Evolutionary conservation across 345 rosid species (phyloP), one percentile per base, ranked within the genome.

Genomic region (Euphorbia peplus): DNA sequence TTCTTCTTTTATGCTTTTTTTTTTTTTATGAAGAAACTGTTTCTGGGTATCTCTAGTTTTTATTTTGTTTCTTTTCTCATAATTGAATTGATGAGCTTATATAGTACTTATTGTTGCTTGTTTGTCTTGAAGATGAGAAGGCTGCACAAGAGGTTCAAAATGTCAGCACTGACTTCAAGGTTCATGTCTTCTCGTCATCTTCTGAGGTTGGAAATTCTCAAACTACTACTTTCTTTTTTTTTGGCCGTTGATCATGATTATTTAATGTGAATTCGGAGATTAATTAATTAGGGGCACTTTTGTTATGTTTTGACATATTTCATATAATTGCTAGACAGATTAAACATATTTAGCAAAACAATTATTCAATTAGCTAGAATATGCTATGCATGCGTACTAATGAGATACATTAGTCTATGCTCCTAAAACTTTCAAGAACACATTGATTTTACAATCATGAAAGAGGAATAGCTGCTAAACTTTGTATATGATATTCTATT

Each of bases 131-230:
- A 70, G 78, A 63, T 29, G 71, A 69, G 25, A 54, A 53, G 39
- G 74, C 74, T 65, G 60, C 80, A 14, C 11, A 53, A 79, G 86
- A 75, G 76, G 63, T 54, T 75, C 83, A 72, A 48, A 66, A 47
- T 59, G 80, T 53, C 68, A 48, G 70, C 71, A 54, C 70, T 42
- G 85, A 82, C 37, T 79, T 70, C 24, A 81, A 83, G 72, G 87
- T 76, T 76, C 87, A 75, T 21, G 85, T 87, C 42, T 87, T 84
- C 77, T 78, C 80, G n/a, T 85, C 91, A 37, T 82, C 90, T 55
- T 76, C 82, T 9, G 92, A 87, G 87, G 92, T 87, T 51, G 35
- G 70, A 67, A 66, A 51, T 66, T 58, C 72, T 41, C 9, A 51
- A 47, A 47, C 54, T 28, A 21, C 50, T n/a, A 32, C 24, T 25